Conservation (phyloP, 2,329 filamentous ascomycete species). For the Diaporthe destruens region DNA sequence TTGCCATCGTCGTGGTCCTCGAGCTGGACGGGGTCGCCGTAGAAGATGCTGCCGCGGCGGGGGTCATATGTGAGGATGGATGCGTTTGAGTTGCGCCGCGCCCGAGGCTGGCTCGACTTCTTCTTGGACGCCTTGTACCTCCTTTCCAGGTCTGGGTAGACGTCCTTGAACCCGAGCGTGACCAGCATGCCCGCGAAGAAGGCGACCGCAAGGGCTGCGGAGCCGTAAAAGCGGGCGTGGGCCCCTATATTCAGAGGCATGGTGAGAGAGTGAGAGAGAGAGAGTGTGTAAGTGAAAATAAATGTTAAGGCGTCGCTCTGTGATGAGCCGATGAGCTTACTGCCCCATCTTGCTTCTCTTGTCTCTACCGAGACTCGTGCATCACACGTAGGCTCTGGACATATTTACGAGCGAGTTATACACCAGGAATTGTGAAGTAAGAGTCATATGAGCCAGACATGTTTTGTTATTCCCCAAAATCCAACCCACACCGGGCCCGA, state of each 20-base stretch:
- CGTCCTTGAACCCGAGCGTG: slow-evolving; percentile 82
- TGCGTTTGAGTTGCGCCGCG: slow-evolving; percentile 40
- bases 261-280: background rate
- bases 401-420: background rate
- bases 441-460: background rate
- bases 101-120: slow-evolving; percentile 46
- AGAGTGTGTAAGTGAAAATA: background rate
- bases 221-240: slow-evolving; percentile 72
- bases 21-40: slow-evolving; percentile 62
- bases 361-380: background rate
- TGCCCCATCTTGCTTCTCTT: background rate
- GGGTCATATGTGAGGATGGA: slow-evolving; percentile 39
- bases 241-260: slow-evolving; percentile 67
- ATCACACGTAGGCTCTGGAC: background rate
- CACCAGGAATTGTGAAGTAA: background rate
- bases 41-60: slow-evolving; percentile 60
- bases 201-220: slow-evolving; percentile 75
- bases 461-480: slow-evolving; percentile 10
- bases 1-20: slow-evolving; percentile 62
- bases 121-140: slow-evolving; percentile 63
- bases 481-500: slow-evolving; percentile 18
- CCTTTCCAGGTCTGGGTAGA: slow-evolving; percentile 80
- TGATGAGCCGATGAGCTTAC: background rate
- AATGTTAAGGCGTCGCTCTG: slow-evolving; percentile 24
- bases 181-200: slow-evolving; percentile 83